Base-by-base conservation (phyloP, 306 rosid species). In the Pyrus betulifolia region DNA sequence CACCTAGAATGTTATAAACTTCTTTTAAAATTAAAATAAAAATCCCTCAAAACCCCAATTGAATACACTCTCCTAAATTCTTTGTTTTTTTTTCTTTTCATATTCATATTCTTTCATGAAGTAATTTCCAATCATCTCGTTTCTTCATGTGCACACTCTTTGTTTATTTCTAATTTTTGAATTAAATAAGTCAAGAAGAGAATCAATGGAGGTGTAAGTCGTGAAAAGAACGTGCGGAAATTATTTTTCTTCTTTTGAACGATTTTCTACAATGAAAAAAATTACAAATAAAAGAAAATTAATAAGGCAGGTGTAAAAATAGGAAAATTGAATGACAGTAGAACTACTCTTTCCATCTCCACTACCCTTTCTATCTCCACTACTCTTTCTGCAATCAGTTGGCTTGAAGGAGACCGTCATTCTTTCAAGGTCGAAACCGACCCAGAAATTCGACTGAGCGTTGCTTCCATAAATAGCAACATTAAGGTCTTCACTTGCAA, bases 331-430 rank as follows among this genome's bases (percentile, higher is more conserved):
- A 45, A 6, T 12, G 19, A 31, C 33, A 12, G 10, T 9, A 38
- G 44, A 15, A 49, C 4, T 10, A 38, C 70, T 31, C 67, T 72
- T 87, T 65, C 82, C 35, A 33, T 46, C 54, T 1, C 54, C 4
- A 46, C 14, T 9, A 45, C 52, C 2, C 52, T 35, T 35, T 35
- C 15, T 3, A 10, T 23, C 9, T 0, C 18, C 10, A 65, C 70
- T 7, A 38, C 70, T 31, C 68, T 72, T 87, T 66, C 82, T 67
- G 74, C 91, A 89, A 77, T 89, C 87, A 14, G 86, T 84, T 54
- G 86, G 83, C 76, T 89, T 89, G 76, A 87, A 89, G 30, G 91
- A 87, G 51, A 87, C 71, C 0, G 11, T 74, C 79, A 18, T 83
- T 61, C 4, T 61, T 8, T 87, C 91, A 15, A 86, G 71, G 72